Evolutionary conservation across 2,329 filamentous ascomycete species (phyloP), one percentile per base, ranked within the genome.

Genomic region (Ampelomyces quisqualis): DNA sequence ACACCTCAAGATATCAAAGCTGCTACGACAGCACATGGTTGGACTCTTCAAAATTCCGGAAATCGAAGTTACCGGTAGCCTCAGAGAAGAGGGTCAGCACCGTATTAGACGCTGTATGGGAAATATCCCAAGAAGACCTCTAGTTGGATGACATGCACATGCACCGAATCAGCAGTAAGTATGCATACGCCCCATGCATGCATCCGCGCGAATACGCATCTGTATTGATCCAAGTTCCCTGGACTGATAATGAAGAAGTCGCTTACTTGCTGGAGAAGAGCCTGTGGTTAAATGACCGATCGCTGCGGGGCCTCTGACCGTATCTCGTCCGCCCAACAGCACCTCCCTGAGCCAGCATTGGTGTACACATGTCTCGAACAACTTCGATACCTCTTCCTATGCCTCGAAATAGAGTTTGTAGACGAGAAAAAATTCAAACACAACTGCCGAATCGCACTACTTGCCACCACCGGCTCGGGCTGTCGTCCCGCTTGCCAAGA

Each of bases 401-500:
- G 17, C 23, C 29, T 27, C 19, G 31, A 21, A 19, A 23, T 7
- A 31, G 27, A 15, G 18, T 21, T 23, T 26, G 13, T 31, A 20
- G 11, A 13, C 17, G 10, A 14, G 17, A 23, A 13, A 19, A 18
- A 5, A 7, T 28, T n/a, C 3, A n/a, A n/a, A 17, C 21, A 27
- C 38, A 53, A 50, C 49, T 53, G 49, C 49, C 47, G 49, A 41
- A 4, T 23, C 34, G 28, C 37, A 35, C 9, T 22, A 39, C 21
- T 33, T 45, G 23, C 38, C 41, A 36, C 15, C 18, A 27, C 45
- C 43, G 24, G 38, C 20, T 9, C 17, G 31, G 11, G 31, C 32
- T 9, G 18, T 21, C 23, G 39, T 53, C 42, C 50, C 45, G 38
- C 47, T 21, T 24, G 56, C 54, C 56, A 59, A 58, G 56, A 31